Evolutionary conservation across 1,284 basidiomycete genomes (phyloP).

Genomic region (Abortiporus biennis): DNA sequence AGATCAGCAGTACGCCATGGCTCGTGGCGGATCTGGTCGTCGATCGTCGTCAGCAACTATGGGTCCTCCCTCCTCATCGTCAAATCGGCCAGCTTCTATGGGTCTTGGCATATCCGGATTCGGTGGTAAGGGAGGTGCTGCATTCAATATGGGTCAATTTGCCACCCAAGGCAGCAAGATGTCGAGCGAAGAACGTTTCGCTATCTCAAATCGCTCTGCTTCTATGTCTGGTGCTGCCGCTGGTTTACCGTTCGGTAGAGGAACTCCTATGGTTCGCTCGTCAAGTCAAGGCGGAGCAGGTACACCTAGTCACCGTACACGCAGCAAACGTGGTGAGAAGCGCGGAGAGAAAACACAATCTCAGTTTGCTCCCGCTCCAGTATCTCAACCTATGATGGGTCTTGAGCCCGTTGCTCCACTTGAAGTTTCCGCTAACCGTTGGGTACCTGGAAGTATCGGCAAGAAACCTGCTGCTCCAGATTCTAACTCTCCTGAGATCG

Average conservation of each 20-base stretch:
- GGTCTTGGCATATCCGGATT: constrained; percentile 51
- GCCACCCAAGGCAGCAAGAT: constrained; percentile 48
- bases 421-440: constrained; percentile 76
- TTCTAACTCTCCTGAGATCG: constrained; percentile 71
- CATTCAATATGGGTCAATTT: constrained; percentile 78
- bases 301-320: constrained; percentile 51
- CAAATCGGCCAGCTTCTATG: constrained; percentile 44
- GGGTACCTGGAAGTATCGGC: constrained; percentile 48
- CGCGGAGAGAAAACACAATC: constrained; percentile 32
- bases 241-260: constrained; percentile 41
- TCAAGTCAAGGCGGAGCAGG: constrained; percentile 68
- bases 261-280: constrained; percentile 63
- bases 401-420: constrained; percentile 73
- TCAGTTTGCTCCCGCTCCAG: constrained; percentile 17
- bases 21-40: constrained; percentile 58
- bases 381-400: constrained; percentile 15
- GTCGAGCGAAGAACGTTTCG: constrained; percentile 73
- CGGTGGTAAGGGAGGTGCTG: constrained; percentile 32
- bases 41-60: constrained; percentile 39
- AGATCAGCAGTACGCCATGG: constrained; percentile 47
- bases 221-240: constrained; percentile 32
- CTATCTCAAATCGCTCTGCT: constrained; percentile 34
- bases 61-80: constrained; percentile 26
- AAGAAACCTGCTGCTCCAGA: constrained; percentile 39
- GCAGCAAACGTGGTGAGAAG: constrained; percentile 69